These are phyloP conservation scores for Apium graveolens DNA, from an alignment of 129 eudicot genomes.

Conservation along the genomic window DNA sequence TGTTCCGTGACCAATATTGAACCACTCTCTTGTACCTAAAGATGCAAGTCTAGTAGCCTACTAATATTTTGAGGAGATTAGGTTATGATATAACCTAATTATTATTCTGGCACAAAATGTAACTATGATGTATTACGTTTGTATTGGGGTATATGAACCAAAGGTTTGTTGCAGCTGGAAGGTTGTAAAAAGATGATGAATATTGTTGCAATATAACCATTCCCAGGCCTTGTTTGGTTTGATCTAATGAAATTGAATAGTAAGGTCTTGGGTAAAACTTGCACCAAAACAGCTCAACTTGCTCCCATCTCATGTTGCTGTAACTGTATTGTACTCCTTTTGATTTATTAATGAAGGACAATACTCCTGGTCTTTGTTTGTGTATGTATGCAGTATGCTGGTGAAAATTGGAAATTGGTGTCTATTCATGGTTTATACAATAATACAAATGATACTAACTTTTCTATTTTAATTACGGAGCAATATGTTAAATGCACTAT, in stretches of 20 bases:
- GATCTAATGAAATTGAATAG: neutral
- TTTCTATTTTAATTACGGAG: no score
- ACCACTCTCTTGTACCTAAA: neutral
- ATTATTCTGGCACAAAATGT: neutral
- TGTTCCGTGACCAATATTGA: neutral
- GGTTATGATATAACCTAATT: neutral
- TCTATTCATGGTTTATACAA: no score
- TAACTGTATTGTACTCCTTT: no score
- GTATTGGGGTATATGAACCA: slow-evolving; percentile 3
- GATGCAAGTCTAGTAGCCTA: neutral
- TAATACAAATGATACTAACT: no score
- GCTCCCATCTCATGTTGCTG: no score
- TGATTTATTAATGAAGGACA: no score
- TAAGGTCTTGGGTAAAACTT: no score
- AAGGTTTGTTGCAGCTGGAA: neutral
- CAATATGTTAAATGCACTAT: no score
- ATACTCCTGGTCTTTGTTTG: no score
- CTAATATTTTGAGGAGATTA: neutral
- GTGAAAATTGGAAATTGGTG: no score
- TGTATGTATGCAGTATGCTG: no score
- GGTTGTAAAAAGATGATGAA: neutral
- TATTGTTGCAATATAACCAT: neutral
- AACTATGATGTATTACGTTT: neutral
- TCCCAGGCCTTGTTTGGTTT: neutral
- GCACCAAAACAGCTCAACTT: no score